Percentiles rank a stretch among this genome's conserved stretches.
phyloP scores from a whole-genome alignment of 768 basidiomycete genomes.

The Podaxis sp. region DNA sequence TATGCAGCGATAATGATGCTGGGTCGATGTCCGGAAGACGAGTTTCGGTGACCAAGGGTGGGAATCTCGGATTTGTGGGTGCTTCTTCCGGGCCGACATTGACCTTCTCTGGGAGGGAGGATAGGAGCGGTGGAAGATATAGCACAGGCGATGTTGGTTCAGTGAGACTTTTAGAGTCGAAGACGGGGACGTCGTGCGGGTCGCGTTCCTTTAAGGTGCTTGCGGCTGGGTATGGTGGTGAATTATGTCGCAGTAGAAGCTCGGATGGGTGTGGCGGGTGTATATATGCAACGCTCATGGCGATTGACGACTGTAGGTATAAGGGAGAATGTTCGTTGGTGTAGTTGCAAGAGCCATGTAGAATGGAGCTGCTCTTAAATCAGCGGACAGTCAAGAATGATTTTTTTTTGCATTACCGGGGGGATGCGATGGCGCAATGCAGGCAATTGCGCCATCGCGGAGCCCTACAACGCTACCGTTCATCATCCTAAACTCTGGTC shows the following conservation, averaged over 20 bases:
- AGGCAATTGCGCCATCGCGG: slow-evolving; percentile 15
- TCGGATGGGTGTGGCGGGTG: slow-evolving; percentile 34
- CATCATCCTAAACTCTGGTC: neutral
- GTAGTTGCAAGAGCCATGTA: neutral
- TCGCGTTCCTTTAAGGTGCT: slow-evolving; percentile 30
- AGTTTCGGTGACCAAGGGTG: slow-evolving; percentile 63
- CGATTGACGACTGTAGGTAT: neutral
- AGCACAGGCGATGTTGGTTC: slow-evolving; percentile 51
- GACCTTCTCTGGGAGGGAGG: slow-evolving; percentile 59
- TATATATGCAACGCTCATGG: slow-evolving; percentile 28
- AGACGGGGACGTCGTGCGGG: slow-evolving; percentile 58
- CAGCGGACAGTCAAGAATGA: neutral
- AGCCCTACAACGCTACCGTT: neutral
- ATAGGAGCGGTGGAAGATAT: slow-evolving; percentile 84
- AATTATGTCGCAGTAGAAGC: slow-evolving; percentile 8
- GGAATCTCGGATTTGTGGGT: slow-evolving; percentile 27
- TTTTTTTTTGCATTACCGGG: slow-evolving; percentile 6
- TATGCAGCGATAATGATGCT: slow-evolving; percentile 81
- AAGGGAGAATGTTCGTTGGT: neutral
- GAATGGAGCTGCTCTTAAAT: neutral
- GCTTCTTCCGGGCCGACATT: slow-evolving; percentile 24
- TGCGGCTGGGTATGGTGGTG: slow-evolving; percentile 2
- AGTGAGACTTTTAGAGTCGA: slow-evolving; percentile 31
- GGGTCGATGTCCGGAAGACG: slow-evolving; percentile 85
- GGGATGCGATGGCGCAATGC: neutral